A percentile compares a stretch with the other conserved stretches of the same genome.
These are phyloP conservation scores for Geranium brycei DNA, from an alignment of 345 rosid species.

Conservation along the genomic window DNA sequence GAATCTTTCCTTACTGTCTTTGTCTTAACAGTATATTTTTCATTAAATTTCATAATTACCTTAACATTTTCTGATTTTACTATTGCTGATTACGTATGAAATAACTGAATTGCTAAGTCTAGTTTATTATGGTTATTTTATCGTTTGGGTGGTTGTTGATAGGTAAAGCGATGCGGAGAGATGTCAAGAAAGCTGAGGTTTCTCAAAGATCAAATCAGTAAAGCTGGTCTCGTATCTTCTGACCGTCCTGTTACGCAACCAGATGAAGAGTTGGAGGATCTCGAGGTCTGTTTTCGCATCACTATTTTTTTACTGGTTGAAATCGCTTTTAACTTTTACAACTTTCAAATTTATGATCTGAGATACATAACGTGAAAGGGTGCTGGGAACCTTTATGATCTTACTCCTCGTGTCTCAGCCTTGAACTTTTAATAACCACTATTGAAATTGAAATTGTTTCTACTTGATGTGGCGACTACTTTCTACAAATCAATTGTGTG, in stretches of 20 bases:
- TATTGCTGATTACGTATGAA: background rate
- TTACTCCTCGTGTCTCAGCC: background rate
- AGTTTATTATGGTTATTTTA: background rate
- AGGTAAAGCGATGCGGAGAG: conserved; percentile 95
- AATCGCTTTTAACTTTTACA: background rate
- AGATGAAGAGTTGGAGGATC: conserved; percentile 72
- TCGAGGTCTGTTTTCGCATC: conserved; percentile 45
- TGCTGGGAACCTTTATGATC: background rate
- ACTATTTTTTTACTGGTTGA: background rate
- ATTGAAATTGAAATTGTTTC: background rate
- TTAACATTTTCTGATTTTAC: background rate
- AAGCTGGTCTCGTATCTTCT: conserved; percentile 68
- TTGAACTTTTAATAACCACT: background rate
- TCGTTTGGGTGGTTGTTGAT: conserved; percentile 8
- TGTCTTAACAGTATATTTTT: background rate
- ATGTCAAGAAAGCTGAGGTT: conserved; percentile 88
- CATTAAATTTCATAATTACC: background rate
- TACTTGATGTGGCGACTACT: background rate
- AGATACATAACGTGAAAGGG: background rate
- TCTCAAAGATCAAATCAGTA: conserved; percentile 78
- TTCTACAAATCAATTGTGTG: background rate
- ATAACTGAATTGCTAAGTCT: background rate
- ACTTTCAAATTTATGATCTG: background rate
- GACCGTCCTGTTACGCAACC: conserved; percentile 48
- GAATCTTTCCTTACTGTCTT: background rate